phyloP scores from a whole-genome alignment of 371 early-diverging fungal species.

The Mucor circinelloides region DNA sequence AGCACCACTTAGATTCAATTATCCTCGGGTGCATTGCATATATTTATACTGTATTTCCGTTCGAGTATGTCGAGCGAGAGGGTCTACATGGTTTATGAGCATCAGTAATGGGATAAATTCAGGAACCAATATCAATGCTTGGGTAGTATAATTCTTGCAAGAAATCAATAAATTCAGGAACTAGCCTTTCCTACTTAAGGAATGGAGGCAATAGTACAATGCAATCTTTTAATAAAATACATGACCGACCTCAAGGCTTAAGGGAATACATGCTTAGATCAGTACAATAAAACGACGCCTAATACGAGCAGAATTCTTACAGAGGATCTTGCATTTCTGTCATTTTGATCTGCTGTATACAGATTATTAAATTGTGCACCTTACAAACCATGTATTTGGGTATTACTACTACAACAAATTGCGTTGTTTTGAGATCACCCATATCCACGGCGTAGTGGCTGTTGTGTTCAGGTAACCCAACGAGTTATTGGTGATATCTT shows the following conservation, averaged over 20 bases:
- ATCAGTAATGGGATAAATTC: background rate
- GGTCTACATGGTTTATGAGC: too few species aligned
- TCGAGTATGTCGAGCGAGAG: too few species aligned
- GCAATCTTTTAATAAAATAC: background rate
- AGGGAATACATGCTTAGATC: background rate
- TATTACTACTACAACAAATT: too few species aligned
- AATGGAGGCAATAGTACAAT: slow-evolving; percentile 5
- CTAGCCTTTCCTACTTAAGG: background rate
- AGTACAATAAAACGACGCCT: background rate
- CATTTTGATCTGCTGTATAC: background rate
- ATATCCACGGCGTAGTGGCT: background rate
- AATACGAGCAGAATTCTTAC: background rate
- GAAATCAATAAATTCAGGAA: background rate
- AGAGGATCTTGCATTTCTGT: too few species aligned
- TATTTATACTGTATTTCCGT: too few species aligned
- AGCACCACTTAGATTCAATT: background rate
- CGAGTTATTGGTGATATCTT: background rate
- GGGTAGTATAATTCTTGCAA: too few species aligned
- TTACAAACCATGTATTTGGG: background rate
- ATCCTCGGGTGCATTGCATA: background rate
- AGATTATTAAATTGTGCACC: background rate
- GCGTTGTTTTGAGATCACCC: too few species aligned
- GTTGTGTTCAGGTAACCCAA: background rate
- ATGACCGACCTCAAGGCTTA: background rate
- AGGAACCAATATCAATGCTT: background rate